Percentiles rank a stretch among this genome's conserved stretches.
Evolutionary conservation across 148 eudicot genomes (phyloP).

Genomic region (Camellia lanceoleosa): DNA sequence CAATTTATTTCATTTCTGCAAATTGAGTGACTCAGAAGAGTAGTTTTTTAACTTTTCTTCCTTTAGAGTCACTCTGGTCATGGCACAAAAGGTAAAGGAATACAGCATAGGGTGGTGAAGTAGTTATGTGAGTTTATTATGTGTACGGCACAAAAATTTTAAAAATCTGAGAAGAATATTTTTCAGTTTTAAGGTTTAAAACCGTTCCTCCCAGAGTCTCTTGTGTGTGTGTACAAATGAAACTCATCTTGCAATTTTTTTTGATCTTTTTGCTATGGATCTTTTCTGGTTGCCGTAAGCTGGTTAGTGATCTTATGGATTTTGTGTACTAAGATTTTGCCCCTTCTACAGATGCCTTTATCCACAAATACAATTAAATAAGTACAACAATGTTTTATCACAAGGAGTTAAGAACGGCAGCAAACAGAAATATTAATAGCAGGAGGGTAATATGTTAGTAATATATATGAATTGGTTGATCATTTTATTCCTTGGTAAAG

Average conservation of each 20-base stretch:
- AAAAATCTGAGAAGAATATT: neutral
- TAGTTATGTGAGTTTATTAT: neutral
- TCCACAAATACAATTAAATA: neutral
- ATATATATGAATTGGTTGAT: neutral
- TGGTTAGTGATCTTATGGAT: neutral
- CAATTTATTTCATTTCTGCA: neutral
- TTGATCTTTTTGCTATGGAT: neutral
- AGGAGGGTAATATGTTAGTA: neutral
- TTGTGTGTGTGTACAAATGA: neutral
- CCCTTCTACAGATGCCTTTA: neutral
- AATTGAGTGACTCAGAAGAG: neutral
- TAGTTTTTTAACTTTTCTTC: neutral
- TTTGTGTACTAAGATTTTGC: neutral
- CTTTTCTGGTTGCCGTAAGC: neutral
- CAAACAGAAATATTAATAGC: neutral
- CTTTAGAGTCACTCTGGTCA: neutral
- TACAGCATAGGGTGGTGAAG: neutral
- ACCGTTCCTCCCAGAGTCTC: conserved; percentile 1
- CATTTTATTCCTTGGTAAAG: neutral
- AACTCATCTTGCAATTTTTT: neutral
- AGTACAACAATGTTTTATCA: neutral
- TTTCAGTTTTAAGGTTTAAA: neutral
- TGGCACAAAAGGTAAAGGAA: neutral
- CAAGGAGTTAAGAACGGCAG: neutral
- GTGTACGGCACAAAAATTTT: neutral